Evolutionary conservation across 495 filamentous ascomycete genomes (phyloP).

Genomic region (Penicillium longicatenatum): DNA sequence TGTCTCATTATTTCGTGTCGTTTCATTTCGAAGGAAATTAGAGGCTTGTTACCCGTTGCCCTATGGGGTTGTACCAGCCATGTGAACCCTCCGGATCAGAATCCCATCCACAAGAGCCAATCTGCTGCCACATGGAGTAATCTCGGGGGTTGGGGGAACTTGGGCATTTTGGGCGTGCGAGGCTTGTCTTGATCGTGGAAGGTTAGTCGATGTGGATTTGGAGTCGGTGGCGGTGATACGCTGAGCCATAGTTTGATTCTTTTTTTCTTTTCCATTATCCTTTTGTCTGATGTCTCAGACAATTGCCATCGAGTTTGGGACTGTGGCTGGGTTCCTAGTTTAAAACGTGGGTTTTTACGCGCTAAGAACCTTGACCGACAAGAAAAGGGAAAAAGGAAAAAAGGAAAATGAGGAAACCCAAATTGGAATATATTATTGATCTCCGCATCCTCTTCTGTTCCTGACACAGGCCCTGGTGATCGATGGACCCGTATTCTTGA

Average conservation of each 20-base stretch:
- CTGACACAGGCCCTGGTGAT: no score
- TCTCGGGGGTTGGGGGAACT: conserved; percentile 12
- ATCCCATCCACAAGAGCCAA: conserved; percentile 8
- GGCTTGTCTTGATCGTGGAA: not conserved
- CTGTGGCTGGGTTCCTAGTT: not conserved
- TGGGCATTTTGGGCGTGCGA: not conserved
- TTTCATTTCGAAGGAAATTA: not conserved
- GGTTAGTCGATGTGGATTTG: not conserved
- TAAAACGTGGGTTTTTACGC: not conserved
- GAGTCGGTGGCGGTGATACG: conserved; percentile 14
- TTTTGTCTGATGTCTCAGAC: conserved; percentile 1
- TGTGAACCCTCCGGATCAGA: conserved; percentile 18
- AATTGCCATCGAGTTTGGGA: not conserved
- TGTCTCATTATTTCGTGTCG: not conserved
- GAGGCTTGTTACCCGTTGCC: not conserved
- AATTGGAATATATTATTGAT: not conserved
- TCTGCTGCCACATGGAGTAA: conserved; percentile 17
- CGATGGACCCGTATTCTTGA: not conserved
- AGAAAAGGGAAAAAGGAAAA: not conserved
- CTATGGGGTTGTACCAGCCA: conserved; percentile 5
- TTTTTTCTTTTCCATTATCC: not conserved
- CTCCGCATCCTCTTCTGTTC: no score
- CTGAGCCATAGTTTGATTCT: conserved; percentile 19
- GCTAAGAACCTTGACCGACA: not conserved
- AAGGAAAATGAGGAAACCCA: not conserved